Evolutionary conservation across 768 basidiomycete genomes (phyloP), one percentile per base, ranked within the genome.

Genomic region (Mycena pura): DNA sequence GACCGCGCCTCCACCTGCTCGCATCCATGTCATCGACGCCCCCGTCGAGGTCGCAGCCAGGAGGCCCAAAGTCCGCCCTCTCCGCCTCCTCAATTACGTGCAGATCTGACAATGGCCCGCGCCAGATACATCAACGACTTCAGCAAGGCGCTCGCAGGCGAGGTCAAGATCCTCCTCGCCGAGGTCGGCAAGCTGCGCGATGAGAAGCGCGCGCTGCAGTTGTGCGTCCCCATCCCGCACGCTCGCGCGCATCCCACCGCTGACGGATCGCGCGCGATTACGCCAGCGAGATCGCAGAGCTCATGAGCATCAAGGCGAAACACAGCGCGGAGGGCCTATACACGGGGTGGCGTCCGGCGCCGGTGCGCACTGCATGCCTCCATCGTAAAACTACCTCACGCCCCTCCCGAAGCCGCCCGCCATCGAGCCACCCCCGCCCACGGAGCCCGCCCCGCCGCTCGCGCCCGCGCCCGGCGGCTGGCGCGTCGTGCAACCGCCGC

Each of bases 121-220:
- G 11, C n/a, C 36, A 69, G 68, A 79, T 86, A 86, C 69, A 69
- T 86, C 50, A 83, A 85, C 63, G 84, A 86, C 67, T 86, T 86
- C 69, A 85, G 84, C 73, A 87, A 86, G 65, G 86, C 86, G 1
- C 81, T 86, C 36, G 85, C 86, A 9, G 72, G 79, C 54, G 85
- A 86, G 69, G 84, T 86, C n/a, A 82, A 85, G 32, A 85, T 86
- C 54, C 78, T 86, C 15, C 79, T 86, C 24, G 80, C 81, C 21
- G 85, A 86, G 65, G 86, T 86, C 17, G 85, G 85, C 24, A 84
- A 86, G 65, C 78, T 86, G 24, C 77, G 85, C 50, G 85, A 86
- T 54, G 85, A 86, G 70, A 81, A 86, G 41, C 73, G 84, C 28
- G 79, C 82, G 41, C 72, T 86, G 58, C 86, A 86, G 60, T 83